Evolutionary conservation across 257 asterid species (phyloP).

Genomic region (Petrea volubilis): DNA sequence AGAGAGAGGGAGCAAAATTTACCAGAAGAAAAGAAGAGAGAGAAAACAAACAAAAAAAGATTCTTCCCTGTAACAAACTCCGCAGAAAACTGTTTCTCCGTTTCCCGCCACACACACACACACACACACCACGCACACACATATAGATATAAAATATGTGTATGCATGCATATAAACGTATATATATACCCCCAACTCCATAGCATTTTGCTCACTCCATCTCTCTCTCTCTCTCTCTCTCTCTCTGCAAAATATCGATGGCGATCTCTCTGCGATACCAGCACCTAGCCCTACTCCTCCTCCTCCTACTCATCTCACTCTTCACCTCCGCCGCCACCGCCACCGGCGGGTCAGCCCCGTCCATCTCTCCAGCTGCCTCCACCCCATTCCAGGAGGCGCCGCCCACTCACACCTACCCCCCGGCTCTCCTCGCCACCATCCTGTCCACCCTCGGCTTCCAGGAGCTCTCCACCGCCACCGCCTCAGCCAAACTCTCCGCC

Average conservation of each 20-base stretch:
- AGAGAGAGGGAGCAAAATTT: no score
- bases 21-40: no score
- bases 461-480: constrained; percentile 65
- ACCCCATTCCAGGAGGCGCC: constrained; percentile 17
- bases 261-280: constrained; percentile 45
- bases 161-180: constrained; percentile 3
- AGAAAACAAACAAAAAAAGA: no score
- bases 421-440: constrained; percentile 57
- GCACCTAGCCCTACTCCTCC: constrained; percentile 37
- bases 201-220: background rate
- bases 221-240: background rate
- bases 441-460: constrained; percentile 80
- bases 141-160: constrained; percentile 25
- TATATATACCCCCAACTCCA: background rate
- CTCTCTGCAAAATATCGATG: constrained; percentile 38
- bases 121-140: no score
- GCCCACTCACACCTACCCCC: constrained; percentile 36
- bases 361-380: constrained; percentile 47
- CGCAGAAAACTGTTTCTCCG: constrained; percentile 29
- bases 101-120: constrained; percentile 51
- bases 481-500: constrained; percentile 59
- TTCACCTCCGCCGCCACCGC: constrained; percentile 44
- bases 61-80: constrained; percentile 29
- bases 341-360: constrained; percentile 6
- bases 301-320: constrained; percentile 42